Conservation (phyloP, 345 rosid species). For the Arabidopsis arenosa region DNA sequence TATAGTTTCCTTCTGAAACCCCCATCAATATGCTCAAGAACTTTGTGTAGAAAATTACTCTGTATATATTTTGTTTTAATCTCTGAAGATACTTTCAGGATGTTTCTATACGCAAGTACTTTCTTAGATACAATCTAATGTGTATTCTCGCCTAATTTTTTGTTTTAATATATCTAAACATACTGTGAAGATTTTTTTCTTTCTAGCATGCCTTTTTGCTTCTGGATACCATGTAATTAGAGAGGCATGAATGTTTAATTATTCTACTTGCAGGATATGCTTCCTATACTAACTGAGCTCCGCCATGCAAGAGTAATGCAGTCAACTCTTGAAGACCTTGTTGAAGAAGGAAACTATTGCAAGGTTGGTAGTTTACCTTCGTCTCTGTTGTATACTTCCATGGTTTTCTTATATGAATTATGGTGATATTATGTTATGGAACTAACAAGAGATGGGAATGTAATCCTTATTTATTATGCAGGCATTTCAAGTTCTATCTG, state of each 20-base stretch:
- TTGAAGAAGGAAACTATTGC: conserved; percentile 90
- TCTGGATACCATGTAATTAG: conserved; percentile 13
- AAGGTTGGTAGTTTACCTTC: conserved; percentile 57
- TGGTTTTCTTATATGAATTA: conserved; percentile 6
- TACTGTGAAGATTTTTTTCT: not conserved
- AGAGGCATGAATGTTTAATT: conserved; percentile 15
- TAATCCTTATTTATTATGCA: conserved; percentile 44
- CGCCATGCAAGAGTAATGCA: conserved; percentile 82
- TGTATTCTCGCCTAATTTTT: conserved; percentile 17
- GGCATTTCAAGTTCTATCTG: conserved; percentile 99
- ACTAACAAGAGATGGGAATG: conserved; percentile 28
- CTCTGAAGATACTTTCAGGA: not conserved
- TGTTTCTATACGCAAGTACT: not conserved
- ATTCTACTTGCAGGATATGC: conserved; percentile 69
- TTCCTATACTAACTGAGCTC: conserved; percentile 82
- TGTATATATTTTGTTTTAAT: conserved; percentile 5
- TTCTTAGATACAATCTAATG: not conserved
- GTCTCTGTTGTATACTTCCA: conserved; percentile 14
- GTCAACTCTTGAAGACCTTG: conserved; percentile 80
- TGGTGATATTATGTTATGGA: conserved; percentile 21
- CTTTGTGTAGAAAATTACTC: conserved; percentile 11
- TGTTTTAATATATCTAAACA: conserved; percentile 1
- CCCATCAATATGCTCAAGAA: conserved; percentile 4
- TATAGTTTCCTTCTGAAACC: conserved; percentile 6
- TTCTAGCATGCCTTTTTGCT: conserved; percentile 18